Evolutionary conservation across 345 rosid species (phyloP).

Genomic region (Balakata baccata): DNA sequence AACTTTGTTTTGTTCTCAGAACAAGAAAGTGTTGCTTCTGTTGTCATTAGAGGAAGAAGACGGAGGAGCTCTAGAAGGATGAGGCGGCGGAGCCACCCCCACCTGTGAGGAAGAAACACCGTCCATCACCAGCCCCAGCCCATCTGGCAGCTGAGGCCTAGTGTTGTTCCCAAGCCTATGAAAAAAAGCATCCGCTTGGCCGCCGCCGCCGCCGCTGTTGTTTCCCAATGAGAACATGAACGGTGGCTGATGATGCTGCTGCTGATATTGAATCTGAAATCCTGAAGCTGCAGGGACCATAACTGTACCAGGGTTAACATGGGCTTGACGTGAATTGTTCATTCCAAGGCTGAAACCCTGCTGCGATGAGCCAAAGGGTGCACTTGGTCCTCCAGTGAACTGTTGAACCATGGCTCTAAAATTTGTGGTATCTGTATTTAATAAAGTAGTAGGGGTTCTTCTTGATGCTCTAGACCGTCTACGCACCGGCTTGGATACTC

Average conservation of each 20-base stretch:
- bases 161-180: constrained; percentile 35
- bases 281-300: constrained; percentile 21
- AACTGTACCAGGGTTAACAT: constrained; percentile 16
- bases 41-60: constrained; percentile 34
- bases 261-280: constrained; percentile 32
- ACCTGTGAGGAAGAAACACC: constrained; percentile 20
- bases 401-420: constrained; percentile 98
- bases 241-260: constrained; percentile 25
- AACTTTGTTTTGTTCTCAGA: constrained; percentile 36
- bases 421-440: constrained; percentile 84
- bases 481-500: constrained; percentile 76
- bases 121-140: constrained; percentile 18
- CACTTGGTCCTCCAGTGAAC: constrained; percentile 79
- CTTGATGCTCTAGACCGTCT: constrained; percentile 90
- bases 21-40: constrained; percentile 37
- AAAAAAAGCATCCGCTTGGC: constrained; percentile 22
- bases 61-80: constrained; percentile 11
- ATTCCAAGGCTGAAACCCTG: constrained; percentile 21
- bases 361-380: constrained; percentile 44
- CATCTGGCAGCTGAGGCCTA: constrained; percentile 1
- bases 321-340: constrained; percentile 28
- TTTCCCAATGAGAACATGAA: constrained; percentile 44
- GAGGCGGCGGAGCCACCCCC: constrained; percentile 5
- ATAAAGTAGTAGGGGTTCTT: constrained; percentile 89
- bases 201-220: neutral